Base-by-base conservation (phyloP, 2,329 filamentous ascomycete species). In the Fusarium proliferatum region DNA sequence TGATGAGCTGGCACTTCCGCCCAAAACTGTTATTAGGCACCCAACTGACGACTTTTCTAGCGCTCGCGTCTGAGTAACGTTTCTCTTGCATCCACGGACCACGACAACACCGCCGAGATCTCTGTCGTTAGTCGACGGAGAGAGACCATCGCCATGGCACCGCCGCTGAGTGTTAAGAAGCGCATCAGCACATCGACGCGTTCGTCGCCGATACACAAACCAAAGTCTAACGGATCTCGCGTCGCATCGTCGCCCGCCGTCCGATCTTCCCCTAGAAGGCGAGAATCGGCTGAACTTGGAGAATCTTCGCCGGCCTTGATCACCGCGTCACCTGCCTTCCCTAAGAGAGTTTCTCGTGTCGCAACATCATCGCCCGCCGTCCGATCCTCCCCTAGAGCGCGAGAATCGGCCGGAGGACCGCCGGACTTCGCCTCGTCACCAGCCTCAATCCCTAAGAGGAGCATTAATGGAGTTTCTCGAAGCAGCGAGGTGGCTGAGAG, bases 41-140 rank as follows among this genome's bases (percentile, higher is more conserved):
- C n/a, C 30, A 21, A 10, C 41, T 67, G 34, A 61, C 46, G 9
- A 15, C 45, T n/a, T 13, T 67, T n/a, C 10, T 38, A 74, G 72
- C 68, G 72, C 13, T 60, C 57, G 19, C 64, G 72, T 30, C 59
- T 62, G 17, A 74, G 71, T 51, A 67, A 74, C 48, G 63, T 61
- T 46, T 72, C 71, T 21, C 56, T 60, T 43, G 64, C 55, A 52
- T 45, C 59, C 23, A 48, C 53, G 5, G 48, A 63, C 26, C 26
- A 26, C 61, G 61, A 74, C 23, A 52, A 56, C 21, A 60, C 58
- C 15, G 63, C 36, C 45, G 63, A 73, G 4, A 59, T 56, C 17
- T 61, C 46, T 12, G 38, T 61, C 23, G 39, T 67, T 16, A 66
- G 59, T 45, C 46, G 52, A 42, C 52, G 43, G 23, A 52, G 62